A percentile compares a stretch with the other conserved stretches of the same genome.
Evolutionary conservation across 164 flowering plant genomes (phyloP).

Genomic region (Umbellularia californica): DNA sequence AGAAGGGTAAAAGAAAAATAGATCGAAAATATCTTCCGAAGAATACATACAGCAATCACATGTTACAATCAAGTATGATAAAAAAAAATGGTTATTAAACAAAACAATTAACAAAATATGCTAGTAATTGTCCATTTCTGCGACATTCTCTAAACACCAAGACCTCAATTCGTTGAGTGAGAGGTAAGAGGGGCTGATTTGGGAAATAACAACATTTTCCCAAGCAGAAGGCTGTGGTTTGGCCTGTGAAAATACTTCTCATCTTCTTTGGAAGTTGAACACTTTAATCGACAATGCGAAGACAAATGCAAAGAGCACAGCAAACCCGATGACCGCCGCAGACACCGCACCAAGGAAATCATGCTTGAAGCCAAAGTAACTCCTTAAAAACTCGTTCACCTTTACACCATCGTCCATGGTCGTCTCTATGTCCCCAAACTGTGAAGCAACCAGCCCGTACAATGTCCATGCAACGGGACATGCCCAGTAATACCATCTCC

Average conservation of each 20-base stretch:
- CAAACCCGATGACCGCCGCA: conserved; percentile 21
- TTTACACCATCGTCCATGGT: conserved; percentile 13
- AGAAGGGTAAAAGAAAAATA: too few species aligned
- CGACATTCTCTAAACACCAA: too few species aligned
- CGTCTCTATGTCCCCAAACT: conserved; percentile 36
- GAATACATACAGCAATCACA: too few species aligned
- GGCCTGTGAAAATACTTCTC: not conserved
- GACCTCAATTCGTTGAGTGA: too few species aligned
- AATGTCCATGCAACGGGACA: conserved; percentile 55
- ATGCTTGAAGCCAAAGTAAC: conserved; percentile 40
- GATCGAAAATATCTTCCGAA: too few species aligned
- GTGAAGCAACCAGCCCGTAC: conserved; percentile 49
- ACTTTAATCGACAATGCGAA: conserved; percentile 43
- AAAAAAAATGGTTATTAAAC: too few species aligned
- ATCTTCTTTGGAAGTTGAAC: conserved; percentile 45
- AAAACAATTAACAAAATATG: too few species aligned
- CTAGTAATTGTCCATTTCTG: too few species aligned
- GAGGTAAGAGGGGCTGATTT: too few species aligned
- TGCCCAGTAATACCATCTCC: conserved; percentile 57
- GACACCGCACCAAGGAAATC: conserved; percentile 40
- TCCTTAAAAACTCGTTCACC: conserved; percentile 26
- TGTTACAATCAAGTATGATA: too few species aligned
- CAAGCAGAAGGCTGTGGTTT: too few species aligned
- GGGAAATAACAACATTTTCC: too few species aligned
- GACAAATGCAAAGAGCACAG: conserved; percentile 40